phyloP scores from a whole-genome alignment of 176 grass and related monocot species.

The Poa annua region DNA sequence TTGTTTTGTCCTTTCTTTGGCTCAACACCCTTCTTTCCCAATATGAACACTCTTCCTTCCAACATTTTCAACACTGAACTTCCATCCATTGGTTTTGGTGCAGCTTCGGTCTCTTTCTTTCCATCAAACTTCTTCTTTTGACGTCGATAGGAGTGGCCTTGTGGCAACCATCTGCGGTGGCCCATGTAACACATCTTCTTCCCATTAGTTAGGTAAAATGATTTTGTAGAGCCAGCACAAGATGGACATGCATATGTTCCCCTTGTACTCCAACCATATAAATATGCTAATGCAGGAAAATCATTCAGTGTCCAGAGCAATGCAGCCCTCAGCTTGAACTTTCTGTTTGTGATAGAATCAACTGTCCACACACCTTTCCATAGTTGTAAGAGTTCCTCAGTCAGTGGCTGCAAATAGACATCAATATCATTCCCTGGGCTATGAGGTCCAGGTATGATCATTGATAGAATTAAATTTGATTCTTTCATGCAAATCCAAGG shows the following conservation, averaged over 20 bases:
- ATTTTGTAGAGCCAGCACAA: too few relatives aligned
- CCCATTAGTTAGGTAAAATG: too few relatives aligned
- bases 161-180: too few relatives aligned
- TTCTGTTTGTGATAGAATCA: background rate
- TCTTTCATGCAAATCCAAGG: slow-evolving; percentile 25
- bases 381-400: slow-evolving; percentile 3
- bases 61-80: too few relatives aligned
- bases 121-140: too few relatives aligned
- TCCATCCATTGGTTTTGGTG: too few relatives aligned
- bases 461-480: background rate
- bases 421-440: slow-evolving; percentile 12
- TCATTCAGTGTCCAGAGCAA: slow-evolving; percentile 15
- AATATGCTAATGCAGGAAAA: too few relatives aligned
- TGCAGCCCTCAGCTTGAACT: background rate
- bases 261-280: too few relatives aligned
- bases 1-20: background rate
- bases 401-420: background rate
- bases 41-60: background rate
- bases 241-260: too few relatives aligned
- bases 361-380: background rate
- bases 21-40: background rate
- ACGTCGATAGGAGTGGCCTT: too few relatives aligned
- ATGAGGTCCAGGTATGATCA: slow-evolving; percentile 1
- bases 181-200: too few relatives aligned
- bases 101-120: too few relatives aligned